phyloP scores from a whole-genome alignment of 148 eudicot species.

The Chenopodium berlandieri region DNA sequence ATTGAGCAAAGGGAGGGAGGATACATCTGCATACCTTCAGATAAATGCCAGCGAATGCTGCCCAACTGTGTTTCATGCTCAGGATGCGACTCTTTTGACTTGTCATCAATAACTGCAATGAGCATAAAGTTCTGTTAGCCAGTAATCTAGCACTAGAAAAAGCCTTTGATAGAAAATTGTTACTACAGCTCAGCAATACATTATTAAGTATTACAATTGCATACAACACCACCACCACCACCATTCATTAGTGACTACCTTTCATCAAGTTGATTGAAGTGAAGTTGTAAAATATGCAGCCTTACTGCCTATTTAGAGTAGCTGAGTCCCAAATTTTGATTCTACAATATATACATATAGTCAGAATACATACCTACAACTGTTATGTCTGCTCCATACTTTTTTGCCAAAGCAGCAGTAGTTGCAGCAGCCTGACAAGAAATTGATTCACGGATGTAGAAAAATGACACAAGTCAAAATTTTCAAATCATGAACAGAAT shows the following conservation, averaged over 20 bases:
- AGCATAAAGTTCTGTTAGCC: constrained; percentile 27
- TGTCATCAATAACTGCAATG: constrained; percentile 77
- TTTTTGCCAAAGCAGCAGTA: constrained; percentile 89
- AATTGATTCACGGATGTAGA: neutral
- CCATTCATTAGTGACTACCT: neutral
- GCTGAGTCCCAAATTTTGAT: neutral
- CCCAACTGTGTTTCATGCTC: constrained; percentile 79
- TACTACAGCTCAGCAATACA: constrained; percentile 8
- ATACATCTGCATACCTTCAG: constrained; percentile 59
- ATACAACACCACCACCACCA: neutral
- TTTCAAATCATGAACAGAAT: neutral
- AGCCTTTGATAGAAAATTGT: constrained; percentile 11
- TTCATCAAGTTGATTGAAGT: neutral
- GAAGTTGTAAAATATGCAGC: neutral
- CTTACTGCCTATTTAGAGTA: neutral
- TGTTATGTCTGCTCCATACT: constrained; percentile 95
- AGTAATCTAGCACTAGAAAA: constrained; percentile 11
- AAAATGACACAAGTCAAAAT: neutral
- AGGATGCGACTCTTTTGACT: constrained; percentile 63
- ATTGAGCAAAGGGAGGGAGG: neutral
- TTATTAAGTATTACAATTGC: constrained; percentile 5
- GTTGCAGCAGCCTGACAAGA: constrained; percentile 78
- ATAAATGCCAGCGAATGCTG: constrained; percentile 82
- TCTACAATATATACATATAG: neutral
- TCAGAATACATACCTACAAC: constrained; percentile 68